phyloP scores from a whole-genome alignment of 129 eudicot species.

The Pulicaria dysenterica region DNA sequence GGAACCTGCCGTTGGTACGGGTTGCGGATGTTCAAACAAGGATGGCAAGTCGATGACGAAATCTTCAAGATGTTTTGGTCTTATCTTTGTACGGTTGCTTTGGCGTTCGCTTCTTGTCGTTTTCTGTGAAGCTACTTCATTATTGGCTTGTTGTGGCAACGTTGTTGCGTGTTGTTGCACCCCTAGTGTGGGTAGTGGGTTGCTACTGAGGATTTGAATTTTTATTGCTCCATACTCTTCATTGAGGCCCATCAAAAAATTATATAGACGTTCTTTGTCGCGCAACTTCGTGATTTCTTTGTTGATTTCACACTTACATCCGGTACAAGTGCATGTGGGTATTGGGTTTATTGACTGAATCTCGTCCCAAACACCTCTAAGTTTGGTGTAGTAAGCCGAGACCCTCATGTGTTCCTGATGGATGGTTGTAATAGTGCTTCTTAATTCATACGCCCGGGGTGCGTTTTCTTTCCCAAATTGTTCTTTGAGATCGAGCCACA shows the following conservation, averaged over 20 bases:
- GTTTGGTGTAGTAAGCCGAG: neutral
- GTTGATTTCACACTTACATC: too few relatives aligned
- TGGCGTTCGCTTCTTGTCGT: too few relatives aligned
- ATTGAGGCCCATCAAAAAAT: neutral
- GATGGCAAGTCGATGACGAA: too few relatives aligned
- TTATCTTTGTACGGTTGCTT: too few relatives aligned
- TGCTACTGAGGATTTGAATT: too few relatives aligned
- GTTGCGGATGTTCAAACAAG: too few relatives aligned
- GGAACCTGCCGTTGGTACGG: too few relatives aligned
- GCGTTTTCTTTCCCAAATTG: neutral
- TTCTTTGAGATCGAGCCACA: neutral
- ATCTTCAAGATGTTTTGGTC: too few relatives aligned
- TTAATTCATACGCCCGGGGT: neutral
- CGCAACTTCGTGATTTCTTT: neutral
- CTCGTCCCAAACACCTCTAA: neutral
- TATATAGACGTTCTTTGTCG: neutral
- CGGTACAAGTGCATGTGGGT: neutral
- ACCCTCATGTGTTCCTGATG: neutral
- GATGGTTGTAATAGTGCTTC: neutral
- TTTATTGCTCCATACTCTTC: neutral
- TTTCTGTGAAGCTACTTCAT: too few relatives aligned
- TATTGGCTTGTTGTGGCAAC: too few relatives aligned
- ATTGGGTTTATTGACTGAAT: neutral
- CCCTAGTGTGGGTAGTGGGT: too few relatives aligned
- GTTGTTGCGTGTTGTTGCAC: too few relatives aligned